These are phyloP conservation scores for Diospyros lotus DNA, from an alignment of 148 eudicot genomes.

Conservation along the genomic window DNA sequence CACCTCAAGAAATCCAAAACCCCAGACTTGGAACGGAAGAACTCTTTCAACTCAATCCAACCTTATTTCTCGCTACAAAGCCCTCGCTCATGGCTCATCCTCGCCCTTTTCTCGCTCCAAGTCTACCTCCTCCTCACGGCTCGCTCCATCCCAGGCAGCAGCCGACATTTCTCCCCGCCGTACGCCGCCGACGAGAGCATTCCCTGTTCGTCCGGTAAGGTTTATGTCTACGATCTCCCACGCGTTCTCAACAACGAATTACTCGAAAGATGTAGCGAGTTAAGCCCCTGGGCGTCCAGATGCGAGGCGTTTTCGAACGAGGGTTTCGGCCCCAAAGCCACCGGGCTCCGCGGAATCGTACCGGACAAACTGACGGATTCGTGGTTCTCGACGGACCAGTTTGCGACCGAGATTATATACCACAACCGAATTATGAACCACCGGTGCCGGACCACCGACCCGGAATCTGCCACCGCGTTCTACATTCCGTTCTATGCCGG, in stretches of 20 bases:
- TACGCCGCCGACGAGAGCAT: background rate
- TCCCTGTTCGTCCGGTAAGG: conserved; percentile 43
- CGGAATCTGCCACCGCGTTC: conserved; percentile 59
- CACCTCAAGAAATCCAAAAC: conserved; percentile 22
- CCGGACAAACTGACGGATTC: conserved; percentile 31
- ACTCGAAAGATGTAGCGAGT: conserved; percentile 39
- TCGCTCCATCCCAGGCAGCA: conserved; percentile 20
- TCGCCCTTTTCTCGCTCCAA: conserved; percentile 54
- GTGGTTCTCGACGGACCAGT: conserved; percentile 83
- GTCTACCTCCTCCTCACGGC: conserved; percentile 39
- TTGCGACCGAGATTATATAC: conserved; percentile 53
- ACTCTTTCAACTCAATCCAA: conserved; percentile 16
- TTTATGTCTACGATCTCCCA: conserved; percentile 72
- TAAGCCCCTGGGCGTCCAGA: conserved; percentile 53
- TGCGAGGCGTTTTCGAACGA: conserved; percentile 55
- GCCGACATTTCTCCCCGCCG: conserved; percentile 9
- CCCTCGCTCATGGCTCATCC: conserved; percentile 57
- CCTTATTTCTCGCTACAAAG: conserved; percentile 24
- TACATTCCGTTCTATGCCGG: conserved; percentile 89
- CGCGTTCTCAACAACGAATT: conserved; percentile 48
- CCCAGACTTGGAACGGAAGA: conserved; percentile 21
- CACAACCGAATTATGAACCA: conserved; percentile 54
- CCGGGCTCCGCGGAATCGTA: conserved; percentile 19
- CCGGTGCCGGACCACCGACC: conserved; percentile 48
- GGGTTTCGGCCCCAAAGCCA: conserved; percentile 55